These are phyloP conservation scores for Boehmeria nivea DNA, from an alignment of 306 rosid species.

Conservation along the genomic window DNA sequence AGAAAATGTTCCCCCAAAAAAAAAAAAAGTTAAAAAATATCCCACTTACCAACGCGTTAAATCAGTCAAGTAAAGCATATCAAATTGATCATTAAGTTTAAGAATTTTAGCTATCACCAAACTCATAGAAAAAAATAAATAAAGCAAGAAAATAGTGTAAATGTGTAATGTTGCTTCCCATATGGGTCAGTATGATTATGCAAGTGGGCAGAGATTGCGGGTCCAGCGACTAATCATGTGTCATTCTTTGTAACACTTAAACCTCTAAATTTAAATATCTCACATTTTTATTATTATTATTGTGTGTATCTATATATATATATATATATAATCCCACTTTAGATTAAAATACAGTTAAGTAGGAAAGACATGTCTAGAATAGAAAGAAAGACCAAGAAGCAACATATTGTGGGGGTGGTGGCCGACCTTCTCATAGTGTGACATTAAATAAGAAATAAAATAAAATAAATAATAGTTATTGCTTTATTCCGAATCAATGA, in stretches of 20 bases:
- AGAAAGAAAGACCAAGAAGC: no score
- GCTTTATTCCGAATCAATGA: conserved; percentile 29
- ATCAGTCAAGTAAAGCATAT: conserved; percentile 35
- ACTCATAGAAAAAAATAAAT: background rate
- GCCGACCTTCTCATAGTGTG: conserved; percentile 8
- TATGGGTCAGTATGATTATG: conserved; percentile 29
- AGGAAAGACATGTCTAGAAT: conserved; percentile 26
- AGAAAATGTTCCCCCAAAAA: conserved; percentile 29
- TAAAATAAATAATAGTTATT: background rate
- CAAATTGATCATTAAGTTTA: conserved; percentile 37
- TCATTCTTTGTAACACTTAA: conserved; percentile 18
- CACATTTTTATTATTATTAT: background rate
- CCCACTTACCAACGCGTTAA: conserved; percentile 38
- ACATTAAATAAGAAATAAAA: background rate
- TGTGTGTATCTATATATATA: background rate
- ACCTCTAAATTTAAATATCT: conserved; percentile 13
- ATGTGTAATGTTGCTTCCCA: conserved; percentile 11
- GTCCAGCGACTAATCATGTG: conserved; percentile 23
- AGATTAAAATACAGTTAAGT: background rate
- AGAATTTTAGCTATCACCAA: conserved; percentile 21
- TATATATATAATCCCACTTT: conserved; percentile 8
- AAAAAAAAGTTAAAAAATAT: conserved; percentile 20
- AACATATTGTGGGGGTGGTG: conserved; percentile 19
- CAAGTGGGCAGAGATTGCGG: conserved; percentile 32
- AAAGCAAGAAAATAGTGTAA: conserved; percentile 14